Base-by-base conservation (phyloP, 768 basidiomycete species). In the Collybia sordida region DNA sequence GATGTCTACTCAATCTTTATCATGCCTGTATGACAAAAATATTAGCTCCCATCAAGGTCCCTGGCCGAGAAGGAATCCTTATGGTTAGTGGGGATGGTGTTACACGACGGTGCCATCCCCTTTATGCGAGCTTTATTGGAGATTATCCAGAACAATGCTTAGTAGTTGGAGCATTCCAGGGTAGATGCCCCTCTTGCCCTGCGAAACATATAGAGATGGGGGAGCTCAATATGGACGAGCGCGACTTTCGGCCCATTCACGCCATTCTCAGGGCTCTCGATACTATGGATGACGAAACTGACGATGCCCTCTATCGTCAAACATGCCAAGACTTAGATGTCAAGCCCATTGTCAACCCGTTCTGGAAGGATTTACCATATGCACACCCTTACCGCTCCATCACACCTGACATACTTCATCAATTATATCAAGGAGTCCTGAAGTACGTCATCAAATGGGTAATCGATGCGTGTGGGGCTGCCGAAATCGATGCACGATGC, bases 251-350 rank as follows among this genome's bases (percentile, higher is more conserved):
- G n/a, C n/a, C n/a, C n/a, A n/a, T n/a, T n/a, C n/a, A n/a, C n/a
- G n/a, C n/a, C n/a, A n/a, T n/a, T n/a, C n/a, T n/a, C n/a, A n/a
- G n/a, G n/a, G n/a, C n/a, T n/a, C n/a, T n/a, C n/a, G n/a, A n/a
- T 3, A 72, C 74, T 46, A 63, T 75, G 39, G 72, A 77, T 56
- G 63, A 5, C 62, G 67, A 6, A 62, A 65, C 38, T 50, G n/a
- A n/a, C n/a, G n/a, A n/a, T n/a, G n/a, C n/a, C n/a, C n/a, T 37
- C 18, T 6, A 14, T 37, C 35, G n/a, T n/a, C n/a, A n/a, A n/a
- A n/a, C n/a, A n/a, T n/a, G n/a, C n/a, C n/a, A n/a, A n/a, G n/a
- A n/a, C 18, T 14, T 18, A 15, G 6, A 18, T 37, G 35, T 37
- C 18, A 37, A 37, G 18, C 35, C 35, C 14, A 18, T 37, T 18